These are phyloP conservation scores for Aspergillus diversus DNA, from an alignment of 495 filamentous ascomycete genomes.

Conservation along the genomic window DNA sequence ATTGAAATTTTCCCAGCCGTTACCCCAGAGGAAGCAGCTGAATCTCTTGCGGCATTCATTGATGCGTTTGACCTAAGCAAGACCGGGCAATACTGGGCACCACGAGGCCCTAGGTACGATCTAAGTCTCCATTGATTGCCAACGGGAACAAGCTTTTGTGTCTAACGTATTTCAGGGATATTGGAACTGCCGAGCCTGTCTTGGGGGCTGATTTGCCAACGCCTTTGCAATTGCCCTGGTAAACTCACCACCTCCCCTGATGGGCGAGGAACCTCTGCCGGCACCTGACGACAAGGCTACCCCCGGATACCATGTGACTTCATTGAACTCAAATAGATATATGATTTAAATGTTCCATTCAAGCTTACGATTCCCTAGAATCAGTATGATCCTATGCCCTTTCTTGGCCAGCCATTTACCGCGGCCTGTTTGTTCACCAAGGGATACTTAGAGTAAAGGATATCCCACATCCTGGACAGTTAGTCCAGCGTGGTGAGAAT, in stretches of 20 bases:
- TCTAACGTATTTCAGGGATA: constrained; percentile 53
- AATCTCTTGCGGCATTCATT: constrained; percentile 62
- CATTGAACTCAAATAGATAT: too few species aligned
- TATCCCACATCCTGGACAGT: too few species aligned
- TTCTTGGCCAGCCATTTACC: too few species aligned
- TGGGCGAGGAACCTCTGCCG: too few species aligned
- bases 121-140: not conserved
- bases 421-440: too few species aligned
- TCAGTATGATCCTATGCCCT: too few species aligned
- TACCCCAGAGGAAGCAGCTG: constrained; percentile 67
- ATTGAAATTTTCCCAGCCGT: constrained; percentile 51
- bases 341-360: too few species aligned
- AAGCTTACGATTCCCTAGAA: too few species aligned
- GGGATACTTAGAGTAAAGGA: too few species aligned
- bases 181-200: constrained; percentile 67
- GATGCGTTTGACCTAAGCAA: constrained; percentile 64
- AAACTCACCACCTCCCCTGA: constrained; percentile 12
- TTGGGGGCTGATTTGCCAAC: constrained; percentile 64
- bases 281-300: too few species aligned
- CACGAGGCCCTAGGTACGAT: constrained; percentile 63
- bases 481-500: too few species aligned
- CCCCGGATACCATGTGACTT: too few species aligned
- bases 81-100: constrained; percentile 74
- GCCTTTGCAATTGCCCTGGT: constrained; percentile 73
- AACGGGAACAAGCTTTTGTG: not conserved